phyloP scores from a whole-genome alignment of 305 asterid genomes.

The Fraxinus baroniana region DNA sequence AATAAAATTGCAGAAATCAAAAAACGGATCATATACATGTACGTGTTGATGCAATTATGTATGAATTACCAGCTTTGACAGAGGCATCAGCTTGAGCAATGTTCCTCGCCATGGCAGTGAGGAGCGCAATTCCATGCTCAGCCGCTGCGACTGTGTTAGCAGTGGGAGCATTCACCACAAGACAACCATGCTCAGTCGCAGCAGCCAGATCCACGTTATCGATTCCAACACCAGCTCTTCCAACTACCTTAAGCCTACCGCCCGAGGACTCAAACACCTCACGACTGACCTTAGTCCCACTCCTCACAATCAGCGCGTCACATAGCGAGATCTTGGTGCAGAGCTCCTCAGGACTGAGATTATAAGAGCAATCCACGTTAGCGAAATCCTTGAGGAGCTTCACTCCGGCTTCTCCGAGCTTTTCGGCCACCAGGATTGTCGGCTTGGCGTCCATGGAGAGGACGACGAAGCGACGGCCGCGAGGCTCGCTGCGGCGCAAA shows the following conservation, averaged over 20 bases:
- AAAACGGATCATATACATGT: not conserved
- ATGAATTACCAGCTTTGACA: constrained; percentile 70
- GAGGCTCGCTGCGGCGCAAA: constrained; percentile 25
- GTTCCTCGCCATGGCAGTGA: constrained; percentile 88
- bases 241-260: constrained; percentile 89
- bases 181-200: constrained; percentile 94
- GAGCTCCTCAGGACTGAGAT: constrained; percentile 34
- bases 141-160: constrained; percentile 97
- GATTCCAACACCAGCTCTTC: constrained; percentile 96
- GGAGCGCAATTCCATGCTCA: constrained; percentile 90
- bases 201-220: constrained; percentile 98
- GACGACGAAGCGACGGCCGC: constrained; percentile 47
- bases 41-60: not conserved
- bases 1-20: not conserved
- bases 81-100: constrained; percentile 97
- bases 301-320: constrained; percentile 54
- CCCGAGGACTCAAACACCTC: constrained; percentile 70
- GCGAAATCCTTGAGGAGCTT: constrained; percentile 63
- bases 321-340: constrained; percentile 39
- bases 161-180: constrained; percentile 94
- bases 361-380: constrained; percentile 47
- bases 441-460: constrained; percentile 82
- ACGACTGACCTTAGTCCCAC: constrained; percentile 53
- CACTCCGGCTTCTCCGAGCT: constrained; percentile 84
- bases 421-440: constrained; percentile 83